phyloP scores from a whole-genome alignment of 768 basidiomycete genomes.

The Trametes gibbosa region DNA sequence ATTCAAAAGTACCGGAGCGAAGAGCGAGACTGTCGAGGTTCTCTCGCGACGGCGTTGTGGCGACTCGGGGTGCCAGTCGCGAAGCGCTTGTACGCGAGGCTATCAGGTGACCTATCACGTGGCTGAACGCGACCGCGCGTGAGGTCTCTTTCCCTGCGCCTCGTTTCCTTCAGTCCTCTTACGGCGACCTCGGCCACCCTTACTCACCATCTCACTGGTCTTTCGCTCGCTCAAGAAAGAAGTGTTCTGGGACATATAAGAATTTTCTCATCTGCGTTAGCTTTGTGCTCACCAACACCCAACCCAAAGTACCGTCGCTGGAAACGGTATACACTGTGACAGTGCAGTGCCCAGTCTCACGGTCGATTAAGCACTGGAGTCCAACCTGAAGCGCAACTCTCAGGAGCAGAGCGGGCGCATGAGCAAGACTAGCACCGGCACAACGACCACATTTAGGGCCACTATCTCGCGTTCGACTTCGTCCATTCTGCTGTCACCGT shows the following conservation, averaged over 20 bases:
- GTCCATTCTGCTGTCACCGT: slow-evolving; percentile 15
- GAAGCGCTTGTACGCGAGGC: slow-evolving; percentile 2
- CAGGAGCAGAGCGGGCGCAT: background rate
- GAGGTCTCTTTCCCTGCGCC: background rate
- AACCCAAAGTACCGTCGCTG: too few species aligned
- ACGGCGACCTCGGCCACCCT: background rate
- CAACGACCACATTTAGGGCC: background rate
- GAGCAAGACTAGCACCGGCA: slow-evolving; percentile 1
- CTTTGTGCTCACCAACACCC: too few species aligned
- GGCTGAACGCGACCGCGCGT: background rate
- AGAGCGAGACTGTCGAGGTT: background rate
- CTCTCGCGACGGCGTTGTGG: background rate
- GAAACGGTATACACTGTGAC: too few species aligned
- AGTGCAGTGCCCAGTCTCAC: too few species aligned
- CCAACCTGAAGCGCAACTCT: background rate
- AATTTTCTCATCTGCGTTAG: background rate
- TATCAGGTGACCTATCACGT: slow-evolving; percentile 4
- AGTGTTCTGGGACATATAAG: background rate
- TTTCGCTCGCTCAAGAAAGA: background rate
- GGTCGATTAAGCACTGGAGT: too few species aligned
- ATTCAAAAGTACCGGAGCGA: background rate
- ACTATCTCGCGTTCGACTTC: slow-evolving; percentile 6
- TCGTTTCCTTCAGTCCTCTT: background rate
- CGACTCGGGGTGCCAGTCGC: background rate
- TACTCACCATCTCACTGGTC: background rate